Conservation (phyloP, 2,329 filamentous ascomycete genomes). For the Sporothrix luriei region DNA sequence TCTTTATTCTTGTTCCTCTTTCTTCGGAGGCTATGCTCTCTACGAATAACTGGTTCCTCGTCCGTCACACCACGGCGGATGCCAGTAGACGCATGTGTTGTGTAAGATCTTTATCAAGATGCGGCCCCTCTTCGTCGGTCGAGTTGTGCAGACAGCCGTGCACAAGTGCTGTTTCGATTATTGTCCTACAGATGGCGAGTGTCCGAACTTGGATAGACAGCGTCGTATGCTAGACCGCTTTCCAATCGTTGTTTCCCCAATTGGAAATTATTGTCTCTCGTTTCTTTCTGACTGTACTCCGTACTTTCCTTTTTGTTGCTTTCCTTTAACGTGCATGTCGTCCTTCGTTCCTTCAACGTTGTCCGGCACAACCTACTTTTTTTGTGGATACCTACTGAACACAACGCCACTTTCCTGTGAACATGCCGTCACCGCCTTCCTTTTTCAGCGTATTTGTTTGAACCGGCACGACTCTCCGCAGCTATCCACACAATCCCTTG, state of each 20-base stretch:
- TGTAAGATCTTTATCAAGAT: constrained; percentile 27
- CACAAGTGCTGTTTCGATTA: neutral
- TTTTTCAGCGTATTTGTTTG: constrained; percentile 5
- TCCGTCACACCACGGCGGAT: neutral
- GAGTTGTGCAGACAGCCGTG: neutral
- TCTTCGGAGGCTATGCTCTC: too few species aligned
- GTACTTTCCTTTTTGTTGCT: neutral
- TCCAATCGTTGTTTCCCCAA: neutral
- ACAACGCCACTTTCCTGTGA: neutral
- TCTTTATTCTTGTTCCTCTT: neutral
- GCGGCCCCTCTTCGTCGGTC: constrained; percentile 4
- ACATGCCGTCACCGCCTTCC: constrained; percentile 26
- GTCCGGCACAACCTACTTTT: constrained; percentile 11
- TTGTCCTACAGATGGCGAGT: constrained; percentile 15
- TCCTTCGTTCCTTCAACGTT: constrained; percentile 14
- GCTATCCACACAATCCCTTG: neutral
- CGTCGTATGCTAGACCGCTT: neutral
- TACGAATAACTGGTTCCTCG: neutral
- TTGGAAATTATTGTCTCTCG: neutral
- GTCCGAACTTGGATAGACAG: neutral
- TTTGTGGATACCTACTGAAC: constrained; percentile 25
- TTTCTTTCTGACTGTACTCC: neutral
- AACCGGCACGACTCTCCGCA: neutral
- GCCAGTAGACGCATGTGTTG: constrained; percentile 11
- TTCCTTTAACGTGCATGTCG: neutral